Evolutionary conservation across 1,139 yeast genomes (phyloP).

Genomic region (Yamadazyma dendronema): DNA sequence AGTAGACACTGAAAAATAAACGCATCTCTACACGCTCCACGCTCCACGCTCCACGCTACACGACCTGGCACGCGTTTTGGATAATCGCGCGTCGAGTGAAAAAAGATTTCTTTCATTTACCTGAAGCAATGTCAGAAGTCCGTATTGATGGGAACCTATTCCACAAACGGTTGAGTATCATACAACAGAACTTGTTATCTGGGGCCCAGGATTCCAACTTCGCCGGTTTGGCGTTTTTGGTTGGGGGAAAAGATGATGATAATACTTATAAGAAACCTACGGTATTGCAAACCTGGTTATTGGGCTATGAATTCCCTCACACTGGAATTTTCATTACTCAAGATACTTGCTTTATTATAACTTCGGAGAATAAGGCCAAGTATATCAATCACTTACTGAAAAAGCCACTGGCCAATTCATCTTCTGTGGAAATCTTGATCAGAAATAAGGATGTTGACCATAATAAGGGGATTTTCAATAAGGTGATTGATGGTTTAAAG

Average conservation of each 20-base stretch:
- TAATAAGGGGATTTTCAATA: slow-evolving; percentile 62
- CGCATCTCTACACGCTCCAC: no score
- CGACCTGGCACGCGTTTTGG: no score
- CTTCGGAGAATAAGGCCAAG: slow-evolving; percentile 86
- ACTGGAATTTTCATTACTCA: slow-evolving; percentile 70
- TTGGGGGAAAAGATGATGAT: slow-evolving; percentile 83
- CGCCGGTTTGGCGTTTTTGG: slow-evolving; percentile 61
- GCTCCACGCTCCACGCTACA: no score
- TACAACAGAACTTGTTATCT: slow-evolving; percentile 37
- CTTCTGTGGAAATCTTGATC: slow-evolving; percentile 65
- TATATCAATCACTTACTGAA: slow-evolving; percentile 58
- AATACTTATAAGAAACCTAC: slow-evolving; percentile 91
- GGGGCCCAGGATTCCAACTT: slow-evolving; percentile 16
- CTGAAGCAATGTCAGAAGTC: slow-evolving; percentile 28
- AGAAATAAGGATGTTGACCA: slow-evolving; percentile 82
- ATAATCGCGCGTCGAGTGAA: no score
- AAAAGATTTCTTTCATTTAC: no score
- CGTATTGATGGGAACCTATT: slow-evolving; percentile 39
- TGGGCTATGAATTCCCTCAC: slow-evolving; percentile 94
- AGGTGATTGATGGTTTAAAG: slow-evolving; percentile 53
- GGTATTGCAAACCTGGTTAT: slow-evolving; percentile 84
- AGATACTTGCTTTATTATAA: slow-evolving; percentile 62
- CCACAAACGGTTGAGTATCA: slow-evolving; percentile 40
- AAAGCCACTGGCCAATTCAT: slow-evolving; percentile 36
- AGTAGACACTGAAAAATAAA: no score